Evolutionary conservation across 768 basidiomycete genomes (phyloP).

Genomic region (Pleurotus giganteus): DNA sequence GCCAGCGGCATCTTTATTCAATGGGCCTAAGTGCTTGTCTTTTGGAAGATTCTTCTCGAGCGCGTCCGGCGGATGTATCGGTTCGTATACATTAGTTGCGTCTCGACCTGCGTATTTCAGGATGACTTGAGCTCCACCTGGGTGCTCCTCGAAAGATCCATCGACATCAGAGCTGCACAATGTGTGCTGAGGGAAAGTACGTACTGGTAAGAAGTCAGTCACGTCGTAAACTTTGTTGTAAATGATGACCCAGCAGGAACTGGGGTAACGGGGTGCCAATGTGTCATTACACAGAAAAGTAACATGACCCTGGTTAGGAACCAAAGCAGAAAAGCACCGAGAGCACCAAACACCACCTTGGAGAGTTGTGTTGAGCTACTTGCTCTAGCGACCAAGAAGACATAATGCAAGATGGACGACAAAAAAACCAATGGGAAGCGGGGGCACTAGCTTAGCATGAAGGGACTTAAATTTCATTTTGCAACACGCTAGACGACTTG

Average conservation of each 20-base stretch:
- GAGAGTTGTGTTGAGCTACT: conserved; percentile 57
- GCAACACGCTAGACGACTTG: neutral
- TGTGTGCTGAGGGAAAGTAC: conserved; percentile 13
- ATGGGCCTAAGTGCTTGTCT: conserved; percentile 70
- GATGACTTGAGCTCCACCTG: conserved; percentile 82
- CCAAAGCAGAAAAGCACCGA: conserved; percentile 7
- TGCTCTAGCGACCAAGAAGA: conserved; percentile 51
- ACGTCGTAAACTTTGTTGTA: conserved; percentile 82
- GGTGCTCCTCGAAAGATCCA: conserved; percentile 53
- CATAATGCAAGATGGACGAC: conserved; percentile 28
- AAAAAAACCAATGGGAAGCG: neutral
- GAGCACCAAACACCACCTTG: conserved; percentile 33
- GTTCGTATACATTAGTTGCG: conserved; percentile 73
- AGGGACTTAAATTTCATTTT: neutral
- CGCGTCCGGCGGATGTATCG: conserved; percentile 84
- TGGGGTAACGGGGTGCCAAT: conserved; percentile 23
- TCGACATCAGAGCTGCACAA: neutral
- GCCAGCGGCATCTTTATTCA: conserved; percentile 46
- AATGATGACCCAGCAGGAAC: conserved; percentile 86
- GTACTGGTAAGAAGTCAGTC: conserved; percentile 70
- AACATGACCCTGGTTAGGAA: conserved; percentile 5
- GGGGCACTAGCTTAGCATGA: neutral
- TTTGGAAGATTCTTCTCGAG: conserved; percentile 68
- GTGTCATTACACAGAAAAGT: neutral
- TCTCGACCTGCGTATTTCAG: conserved; percentile 83